Base-by-base conservation (phyloP, 2,329 filamentous ascomycete genomes). In the Penicillium sp. region DNA sequence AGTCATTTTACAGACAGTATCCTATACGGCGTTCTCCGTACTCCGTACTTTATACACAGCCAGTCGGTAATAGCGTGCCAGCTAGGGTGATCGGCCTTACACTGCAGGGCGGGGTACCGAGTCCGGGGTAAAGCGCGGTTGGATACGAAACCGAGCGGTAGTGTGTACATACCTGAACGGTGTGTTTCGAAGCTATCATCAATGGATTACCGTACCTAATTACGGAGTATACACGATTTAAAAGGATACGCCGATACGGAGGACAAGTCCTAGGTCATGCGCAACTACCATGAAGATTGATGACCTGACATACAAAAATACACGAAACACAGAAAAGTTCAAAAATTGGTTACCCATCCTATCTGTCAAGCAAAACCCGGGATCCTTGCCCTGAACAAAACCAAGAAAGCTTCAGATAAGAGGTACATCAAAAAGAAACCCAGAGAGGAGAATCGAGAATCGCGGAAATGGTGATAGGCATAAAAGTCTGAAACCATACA, bases 391-490 rank as follows among this genome's bases (percentile, higher is more conserved):
- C 37, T 14, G 28, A 35, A 49, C 31, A 35, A 49, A 49, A 56
- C 34, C 54, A 48, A 31, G 53, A 52, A 25, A 38, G 10, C 10
- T 17, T 22, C 34, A 31, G 15, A 45, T 31, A 63, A 58, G 6
- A 61, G 59, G 54, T 64, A 66, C 61, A 63, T 55, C 56, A 61
- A 56, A 65, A 65, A 39, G n/a, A 52, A 41, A 42, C 6, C 6
- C 35, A 10, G 37, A 49, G 4, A 22, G 15, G 15, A 47, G 17
- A 11, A 53, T 28, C 17, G 35, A 54, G 17, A 45, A 25, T 28
- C 17, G 41, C 43, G 47, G 47, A 52, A 31, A n/a, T 52, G 34
- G 20, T 2, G 28, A 22, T n/a, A 15, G 49, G 35, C 15, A 39
- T 52, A 14, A 48, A 53, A 12, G 43, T 39, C 48, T 37, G 53